A percentile compares a stretch with the other conserved stretches of the same genome.
These are phyloP conservation scores for Teunomyces funiuensis DNA, from an alignment of 805 yeast genomes.

Conservation along the genomic window DNA sequence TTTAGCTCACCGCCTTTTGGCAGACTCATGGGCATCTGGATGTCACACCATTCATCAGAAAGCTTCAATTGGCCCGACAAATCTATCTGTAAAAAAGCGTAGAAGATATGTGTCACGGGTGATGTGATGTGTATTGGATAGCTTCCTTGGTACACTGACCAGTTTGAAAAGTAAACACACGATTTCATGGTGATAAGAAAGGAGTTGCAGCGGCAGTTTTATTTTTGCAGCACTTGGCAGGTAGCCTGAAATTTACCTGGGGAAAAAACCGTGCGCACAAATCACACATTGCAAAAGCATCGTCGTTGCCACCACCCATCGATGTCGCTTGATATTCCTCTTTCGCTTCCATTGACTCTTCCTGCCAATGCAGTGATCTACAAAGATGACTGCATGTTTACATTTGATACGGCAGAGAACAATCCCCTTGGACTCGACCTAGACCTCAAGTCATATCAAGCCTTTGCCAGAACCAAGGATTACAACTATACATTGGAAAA, in stretches of 20 bases:
- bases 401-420: conserved; percentile 67
- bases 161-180: conserved; percentile 51
- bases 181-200: conserved; percentile 8
- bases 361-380: conserved; percentile 44
- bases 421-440: conserved; percentile 62
- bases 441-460: conserved; percentile 71
- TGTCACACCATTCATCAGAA: conserved; percentile 69
- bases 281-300: background rate
- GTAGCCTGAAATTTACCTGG: background rate
- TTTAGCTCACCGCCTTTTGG: conserved; percentile 17
- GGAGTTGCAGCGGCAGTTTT: no score
- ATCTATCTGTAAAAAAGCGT: conserved; percentile 71
- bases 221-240: background rate
- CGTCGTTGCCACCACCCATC: background rate
- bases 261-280: conserved; percentile 1
- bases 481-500: conserved; percentile 60
- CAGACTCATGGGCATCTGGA: conserved; percentile 36
- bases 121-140: conserved; percentile 67
- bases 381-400: conserved; percentile 89
- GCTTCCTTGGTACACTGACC: conserved; percentile 43
- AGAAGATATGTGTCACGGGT: conserved; percentile 65
- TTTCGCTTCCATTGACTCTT: conserved; percentile 19
- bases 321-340: conserved; percentile 12
- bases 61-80: conserved; percentile 52
- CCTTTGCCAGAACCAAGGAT: conserved; percentile 51